Evolutionary conservation across 371 early-diverging fungal species (phyloP), one percentile per base, ranked within the genome.

Genomic region (Lichtheimia hyalospora): DNA sequence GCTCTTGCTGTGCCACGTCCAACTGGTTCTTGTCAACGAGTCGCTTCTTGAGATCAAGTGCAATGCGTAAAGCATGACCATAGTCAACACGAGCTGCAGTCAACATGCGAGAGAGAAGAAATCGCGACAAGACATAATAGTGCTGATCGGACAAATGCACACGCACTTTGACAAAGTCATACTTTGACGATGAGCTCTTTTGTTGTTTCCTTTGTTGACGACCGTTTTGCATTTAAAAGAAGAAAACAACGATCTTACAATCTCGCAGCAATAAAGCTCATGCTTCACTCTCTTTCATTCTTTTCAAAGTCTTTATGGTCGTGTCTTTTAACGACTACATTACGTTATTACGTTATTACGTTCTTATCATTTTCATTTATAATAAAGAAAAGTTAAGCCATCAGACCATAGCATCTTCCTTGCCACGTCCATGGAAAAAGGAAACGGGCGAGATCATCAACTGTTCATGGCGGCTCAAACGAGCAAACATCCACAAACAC

Each of bases 81-180:
- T 71, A 68, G 41, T 74, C 64, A 14, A 74, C 61, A 20, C 63
- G 58, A n/a, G 76, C 61, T 12, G 76, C 71, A 1, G 71, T 75
- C 41, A 75, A 55, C 70, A 75, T 69, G 8, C 76, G 74, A 55
- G 66, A 68, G 13, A 75, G 49, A 7, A 75, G 54, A 39, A 75
- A 75, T 18, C 76, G 62, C 6, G 76, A 75, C 7, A 75, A 39
- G 12, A 75, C 74, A 53, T 75, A 75, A 40, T 70, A 75, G 39
- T 75, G 76, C 48, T 73, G 60, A 24, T 67, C 65, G n/a, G 68
- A 66, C 12, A 75, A 54, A 49, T 75, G 62, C 7, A 75, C 75
- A 15, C 67, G 64, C 18, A 75, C 73, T 63, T 75, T 75, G 24
- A 75, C 72, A 40, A 75, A 72, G 59, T 75, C 76, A 51, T 75